Base-by-base conservation (phyloP, 345 rosid genomes). In the Eucalyptus marginata region DNA sequence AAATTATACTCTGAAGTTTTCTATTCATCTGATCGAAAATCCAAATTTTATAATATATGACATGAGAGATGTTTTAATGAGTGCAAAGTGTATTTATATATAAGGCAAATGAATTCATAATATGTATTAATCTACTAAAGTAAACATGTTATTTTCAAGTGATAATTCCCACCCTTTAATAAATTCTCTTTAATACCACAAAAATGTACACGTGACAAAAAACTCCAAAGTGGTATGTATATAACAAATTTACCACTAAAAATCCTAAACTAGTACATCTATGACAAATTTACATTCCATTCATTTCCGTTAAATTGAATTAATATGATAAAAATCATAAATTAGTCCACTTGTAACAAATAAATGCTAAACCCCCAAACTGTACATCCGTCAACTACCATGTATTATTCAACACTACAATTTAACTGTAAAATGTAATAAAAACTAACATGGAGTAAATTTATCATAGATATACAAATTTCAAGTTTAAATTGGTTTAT, bases 211-310 rank as follows among this genome's bases (percentile, higher is more conserved):
- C 25, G 10, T 20, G 58, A 52, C 25, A 52, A 52, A 52, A 52
- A 56, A 56, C 29, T 25, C 62, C 0, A 56, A 56, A 24, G 0
- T 10, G 3, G 13, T 24, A 56, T 20, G 2, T 56, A 56, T 4
- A 9, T 24, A 1, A 56, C 3, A 56, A 24, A 56, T 56, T 56
- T 24, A 56, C 2, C 13, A 0, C 7, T 10, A 56, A 56, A 56
- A 56, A 56, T 6, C 62, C 13, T 0, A 10, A 56, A 24, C 12
- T 20, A 52, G 5, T 56, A 56, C 2, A 56, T 56, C 10, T 24
- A 24, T 56, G 2, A 56, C 0, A 56, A 56, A 10, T 56, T 56
- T 24, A 56, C 0, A 3, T 56, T 56, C 2, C 3, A 1, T 56
- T 56, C 29, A 56, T 24, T 24, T 56, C 29, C 1, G 1, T 56